phyloP scores from a whole-genome alignment of 2,329 filamentous ascomycete species.

The Orbilia oligospora region DNA sequence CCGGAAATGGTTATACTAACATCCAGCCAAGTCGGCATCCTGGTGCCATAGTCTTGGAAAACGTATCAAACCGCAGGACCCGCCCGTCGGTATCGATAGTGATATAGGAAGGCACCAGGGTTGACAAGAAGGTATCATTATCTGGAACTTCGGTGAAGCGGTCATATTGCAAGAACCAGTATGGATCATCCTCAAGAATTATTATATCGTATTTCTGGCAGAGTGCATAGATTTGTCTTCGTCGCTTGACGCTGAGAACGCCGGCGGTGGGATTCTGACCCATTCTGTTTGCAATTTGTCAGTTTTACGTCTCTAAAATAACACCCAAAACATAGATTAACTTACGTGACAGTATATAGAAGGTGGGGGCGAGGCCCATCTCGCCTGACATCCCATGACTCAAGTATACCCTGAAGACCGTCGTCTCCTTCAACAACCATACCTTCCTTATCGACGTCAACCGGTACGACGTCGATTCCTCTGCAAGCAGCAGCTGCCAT shows the following conservation, averaged over 20 bases:
- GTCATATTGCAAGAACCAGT: conserved; percentile 94
- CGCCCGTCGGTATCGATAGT: conserved; percentile 86
- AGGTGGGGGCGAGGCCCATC: conserved; percentile 81
- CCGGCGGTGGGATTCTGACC: conserved; percentile 91
- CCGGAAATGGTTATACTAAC: conserved; percentile 14
- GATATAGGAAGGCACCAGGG: conserved; percentile 79
- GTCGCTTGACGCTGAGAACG: conserved; percentile 79
- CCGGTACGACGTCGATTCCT: conserved; percentile 80
- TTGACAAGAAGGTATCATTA: conserved; percentile 63
- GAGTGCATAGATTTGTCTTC: conserved; percentile 83
- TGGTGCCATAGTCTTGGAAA: conserved; percentile 92
- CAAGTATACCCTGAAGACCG: conserved; percentile 81
- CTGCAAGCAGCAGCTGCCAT: conserved; percentile 72
- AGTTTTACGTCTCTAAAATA: not conserved
- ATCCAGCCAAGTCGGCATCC: conserved; percentile 93
- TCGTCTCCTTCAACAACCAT: conserved; percentile 82
- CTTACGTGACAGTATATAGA: conserved; percentile 84
- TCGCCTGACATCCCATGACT: conserved; percentile 82
- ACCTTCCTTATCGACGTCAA: conserved; percentile 83
- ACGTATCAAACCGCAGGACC: conserved; percentile 90
- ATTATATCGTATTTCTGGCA: conserved; percentile 89
- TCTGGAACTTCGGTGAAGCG: conserved; percentile 65
- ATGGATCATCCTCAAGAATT: conserved; percentile 94
- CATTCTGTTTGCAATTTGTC: conserved; percentile 68
- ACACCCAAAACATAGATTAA: not conserved